phyloP scores from a whole-genome alignment of 768 basidiomycete genomes.

The Amanita inopinata region DNA sequence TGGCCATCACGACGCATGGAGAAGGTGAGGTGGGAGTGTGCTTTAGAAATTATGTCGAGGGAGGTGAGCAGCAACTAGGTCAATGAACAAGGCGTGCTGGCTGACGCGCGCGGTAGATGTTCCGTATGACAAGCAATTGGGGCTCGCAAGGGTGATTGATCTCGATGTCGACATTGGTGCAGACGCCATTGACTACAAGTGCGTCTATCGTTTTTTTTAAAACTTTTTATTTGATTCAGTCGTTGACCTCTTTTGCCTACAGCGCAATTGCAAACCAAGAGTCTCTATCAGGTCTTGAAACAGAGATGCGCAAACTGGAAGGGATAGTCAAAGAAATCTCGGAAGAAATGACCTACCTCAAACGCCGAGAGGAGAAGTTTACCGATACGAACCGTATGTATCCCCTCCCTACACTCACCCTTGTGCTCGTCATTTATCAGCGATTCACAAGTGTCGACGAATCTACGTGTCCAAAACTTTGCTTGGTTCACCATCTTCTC shows the following conservation, averaged over 20 bases:
- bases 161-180: constrained; percentile 97
- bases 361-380: constrained; percentile 83
- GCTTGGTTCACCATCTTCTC: constrained; percentile 80
- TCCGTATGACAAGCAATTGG: constrained; percentile 33
- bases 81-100: background rate
- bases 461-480: constrained; percentile 85
- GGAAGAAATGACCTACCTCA: constrained; percentile 89
- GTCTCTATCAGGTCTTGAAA: constrained; percentile 89
- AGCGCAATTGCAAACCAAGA: constrained; percentile 99
- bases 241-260: constrained; percentile 9
- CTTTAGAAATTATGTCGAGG: constrained; percentile 72
- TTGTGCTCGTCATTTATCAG: constrained; percentile 6
- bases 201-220: constrained; percentile 20
- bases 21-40: constrained; percentile 96
- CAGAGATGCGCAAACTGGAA: constrained; percentile 97
- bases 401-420: background rate
- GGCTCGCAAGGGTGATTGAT: constrained; percentile 66
- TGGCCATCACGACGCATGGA: constrained; percentile 89
- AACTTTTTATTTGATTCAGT: background rate
- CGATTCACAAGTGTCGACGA: constrained; percentile 68
- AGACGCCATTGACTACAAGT: constrained; percentile 99
- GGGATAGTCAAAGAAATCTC: constrained; percentile 90
- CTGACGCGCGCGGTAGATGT: constrained; percentile 25
- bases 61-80: constrained; percentile 40
- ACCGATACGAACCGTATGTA: constrained; percentile 80